Base-by-base conservation (phyloP, 2,329 filamentous ascomycete genomes). In the Dothideomycetes sp. region DNA sequence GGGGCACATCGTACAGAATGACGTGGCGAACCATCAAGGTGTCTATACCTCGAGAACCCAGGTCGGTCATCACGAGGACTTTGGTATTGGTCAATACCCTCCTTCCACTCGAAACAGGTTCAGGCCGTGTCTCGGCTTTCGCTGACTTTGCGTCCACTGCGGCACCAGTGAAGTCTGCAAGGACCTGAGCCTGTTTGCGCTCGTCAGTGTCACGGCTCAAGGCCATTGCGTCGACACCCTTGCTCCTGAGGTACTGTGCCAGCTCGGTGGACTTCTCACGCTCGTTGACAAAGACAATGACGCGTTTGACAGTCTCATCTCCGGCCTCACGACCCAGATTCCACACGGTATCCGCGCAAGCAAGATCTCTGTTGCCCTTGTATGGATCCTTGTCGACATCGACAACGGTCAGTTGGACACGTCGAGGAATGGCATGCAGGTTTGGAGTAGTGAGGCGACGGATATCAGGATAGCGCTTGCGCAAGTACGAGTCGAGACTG, bases 251-350 rank as follows among this genome's bases (percentile, higher is more conserved):
- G 58, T 84, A 98, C 1, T 79, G 65, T 10, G 88, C 80, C 0
- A 98, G 72, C 54, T 88, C 78, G 43, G 82, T 74, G 0, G 89
- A 85, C 56, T 84, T 86, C 56, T 94, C 87, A 24, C 91, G 82
- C 68, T 96, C 87, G 61, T 96, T 96, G 59, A 96, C 89, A 54
- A 96, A 96, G 3, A 96, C 87, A 43, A 96, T 77, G 53, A 98
- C 82, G 47, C 85, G 82, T 59, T 91, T 91, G 17, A 84, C 72
- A 28, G 68, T 73, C 39, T 74, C 58, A 18, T 67, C 67, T 6
- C 70, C 65, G 2, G 74, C 73, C 30, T 88, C 81, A 58, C 85
- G 87, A 45, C 87, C 87, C 45, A 98, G 89, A 23, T 84, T 81
- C 78, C 88, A 95, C 56, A 98, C 89, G 10, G 83, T 84, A 57